Percentiles rank a stretch among this genome's conserved stretches.
phyloP scores from a whole-genome alignment of 768 basidiomycete species.

The Rickenella mellea region DNA sequence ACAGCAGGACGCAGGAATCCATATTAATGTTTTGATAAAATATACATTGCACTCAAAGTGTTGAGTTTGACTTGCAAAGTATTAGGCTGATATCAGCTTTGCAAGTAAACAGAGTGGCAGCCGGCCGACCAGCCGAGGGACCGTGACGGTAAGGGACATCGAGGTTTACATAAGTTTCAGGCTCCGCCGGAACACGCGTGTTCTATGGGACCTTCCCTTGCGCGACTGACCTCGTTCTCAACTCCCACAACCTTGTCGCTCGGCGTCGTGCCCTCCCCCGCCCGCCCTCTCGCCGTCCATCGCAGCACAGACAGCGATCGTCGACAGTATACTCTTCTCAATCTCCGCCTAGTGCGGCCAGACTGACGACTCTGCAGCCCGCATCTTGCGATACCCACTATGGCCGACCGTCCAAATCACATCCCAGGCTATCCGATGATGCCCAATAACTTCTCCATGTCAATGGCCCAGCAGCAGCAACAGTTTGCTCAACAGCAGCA shows the following conservation, averaged over 20 bases:
- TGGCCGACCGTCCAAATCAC: conserved; percentile 14
- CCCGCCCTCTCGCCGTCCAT: conserved; percentile 16
- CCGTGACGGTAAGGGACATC: no score
- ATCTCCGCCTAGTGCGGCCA: conserved; percentile 8
- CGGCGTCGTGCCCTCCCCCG: conserved; percentile 14
- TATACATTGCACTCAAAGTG: no score
- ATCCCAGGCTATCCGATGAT: conserved; percentile 29
- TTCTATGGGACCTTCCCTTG: no score
- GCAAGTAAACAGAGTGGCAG: no score
- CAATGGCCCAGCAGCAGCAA: conserved; percentile 45
- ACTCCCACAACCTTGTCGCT: conserved; percentile 17
- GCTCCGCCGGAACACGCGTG: no score
- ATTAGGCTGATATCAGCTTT: no score
- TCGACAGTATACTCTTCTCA: conserved; percentile 10
- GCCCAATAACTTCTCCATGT: conserved; percentile 54
- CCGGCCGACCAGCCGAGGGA: no score
- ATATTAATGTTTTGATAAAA: no score
- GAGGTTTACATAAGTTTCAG: no score
- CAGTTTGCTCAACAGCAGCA: conserved; percentile 32
- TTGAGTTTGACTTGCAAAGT: no score
- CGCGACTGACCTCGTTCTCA: conserved; percentile 9
- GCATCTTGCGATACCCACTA: conserved; percentile 2
- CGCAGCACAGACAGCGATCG: conserved; percentile 5
- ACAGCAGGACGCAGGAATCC: no score
- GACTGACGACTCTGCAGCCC: background rate